These are phyloP conservation scores for Paraphysoderma sedebokerense DNA, from an alignment of 371 early-diverging fungal genomes.

Conservation along the genomic window DNA sequence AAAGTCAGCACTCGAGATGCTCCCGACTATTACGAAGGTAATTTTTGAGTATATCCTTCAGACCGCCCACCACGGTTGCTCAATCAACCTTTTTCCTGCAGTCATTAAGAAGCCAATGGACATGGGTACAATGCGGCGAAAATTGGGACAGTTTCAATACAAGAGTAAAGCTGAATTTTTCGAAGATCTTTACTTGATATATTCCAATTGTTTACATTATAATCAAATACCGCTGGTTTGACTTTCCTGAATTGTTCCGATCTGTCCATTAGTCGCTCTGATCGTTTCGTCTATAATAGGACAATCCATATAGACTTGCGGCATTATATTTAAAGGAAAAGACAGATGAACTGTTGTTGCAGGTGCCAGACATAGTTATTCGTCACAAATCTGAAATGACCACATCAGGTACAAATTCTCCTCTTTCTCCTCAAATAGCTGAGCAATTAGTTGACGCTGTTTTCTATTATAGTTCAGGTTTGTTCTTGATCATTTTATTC, in stretches of 20 bases:
- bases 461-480: too few species aligned
- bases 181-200: constrained; percentile 61
- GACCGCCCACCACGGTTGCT: not conserved
- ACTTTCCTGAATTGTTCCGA: too few species aligned
- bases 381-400: not conserved
- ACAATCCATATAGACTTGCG: too few species aligned
- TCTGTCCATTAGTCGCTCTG: too few species aligned
- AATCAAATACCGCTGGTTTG: constrained; percentile 19
- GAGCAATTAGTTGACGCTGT: too few species aligned
- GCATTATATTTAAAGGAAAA: not conserved
- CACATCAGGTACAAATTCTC: too few species aligned
- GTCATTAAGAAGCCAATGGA: constrained; percentile 90
- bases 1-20: constrained; percentile 87
- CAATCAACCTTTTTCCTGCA: constrained; percentile 3
- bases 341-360: not conserved
- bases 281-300: too few species aligned
- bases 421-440: too few species aligned
- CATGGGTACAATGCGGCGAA: constrained; percentile 69
- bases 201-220: constrained; percentile 64
- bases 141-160: constrained; percentile 50
- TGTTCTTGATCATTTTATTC: too few species aligned
- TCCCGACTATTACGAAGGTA: constrained; percentile 76
- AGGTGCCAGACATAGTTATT: not conserved
- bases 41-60: not conserved
- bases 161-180: constrained; percentile 58